Percentiles rank a stretch among this genome's conserved stretches.
phyloP scores from a whole-genome alignment of 2,329 filamentous ascomycete species.

The Diaporthe velutina region DNA sequence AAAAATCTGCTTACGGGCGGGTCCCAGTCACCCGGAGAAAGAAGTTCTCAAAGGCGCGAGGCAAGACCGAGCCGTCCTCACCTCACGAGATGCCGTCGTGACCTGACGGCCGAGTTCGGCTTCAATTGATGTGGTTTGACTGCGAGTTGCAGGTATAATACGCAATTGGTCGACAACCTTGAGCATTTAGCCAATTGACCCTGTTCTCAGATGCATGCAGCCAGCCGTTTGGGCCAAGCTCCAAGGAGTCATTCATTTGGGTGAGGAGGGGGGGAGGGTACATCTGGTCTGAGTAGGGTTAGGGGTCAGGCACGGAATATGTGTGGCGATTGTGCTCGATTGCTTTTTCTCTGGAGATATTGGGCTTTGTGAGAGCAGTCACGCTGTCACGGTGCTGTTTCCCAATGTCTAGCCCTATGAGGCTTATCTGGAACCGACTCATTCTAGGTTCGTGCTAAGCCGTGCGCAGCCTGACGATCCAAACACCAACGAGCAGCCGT shows the following conservation, averaged over 20 bases:
- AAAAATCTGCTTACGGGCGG: slow-evolving; percentile 29
- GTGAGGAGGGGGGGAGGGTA: neutral
- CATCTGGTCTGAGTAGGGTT: neutral
- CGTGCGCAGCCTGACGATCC: neutral
- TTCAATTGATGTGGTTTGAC: neutral
- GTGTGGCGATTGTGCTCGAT: neutral
- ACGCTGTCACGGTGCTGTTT: too few relatives aligned
- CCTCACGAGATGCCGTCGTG: slow-evolving; percentile 5
- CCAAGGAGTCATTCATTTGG: neutral
- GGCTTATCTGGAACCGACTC: neutral
- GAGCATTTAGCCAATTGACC: slow-evolving; percentile 10
- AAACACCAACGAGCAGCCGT: neutral
- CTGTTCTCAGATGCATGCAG: neutral
- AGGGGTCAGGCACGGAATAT: neutral
- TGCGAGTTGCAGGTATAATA: slow-evolving; percentile 3
- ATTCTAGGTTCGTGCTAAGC: slow-evolving; percentile 5
- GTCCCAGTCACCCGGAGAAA: neutral
- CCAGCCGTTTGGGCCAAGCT: neutral
- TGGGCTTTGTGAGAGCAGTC: neutral
- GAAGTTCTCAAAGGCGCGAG: slow-evolving; percentile 17
- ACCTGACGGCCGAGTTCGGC: neutral
- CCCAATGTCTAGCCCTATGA: neutral
- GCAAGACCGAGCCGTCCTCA: slow-evolving; percentile 13
- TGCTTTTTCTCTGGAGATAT: neutral
- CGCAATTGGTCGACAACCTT: neutral